Percentiles rank a stretch among this genome's conserved stretches.
phyloP scores from a whole-genome alignment of 2,329 filamentous ascomycete species.

The Talaromyces verruculosus region DNA sequence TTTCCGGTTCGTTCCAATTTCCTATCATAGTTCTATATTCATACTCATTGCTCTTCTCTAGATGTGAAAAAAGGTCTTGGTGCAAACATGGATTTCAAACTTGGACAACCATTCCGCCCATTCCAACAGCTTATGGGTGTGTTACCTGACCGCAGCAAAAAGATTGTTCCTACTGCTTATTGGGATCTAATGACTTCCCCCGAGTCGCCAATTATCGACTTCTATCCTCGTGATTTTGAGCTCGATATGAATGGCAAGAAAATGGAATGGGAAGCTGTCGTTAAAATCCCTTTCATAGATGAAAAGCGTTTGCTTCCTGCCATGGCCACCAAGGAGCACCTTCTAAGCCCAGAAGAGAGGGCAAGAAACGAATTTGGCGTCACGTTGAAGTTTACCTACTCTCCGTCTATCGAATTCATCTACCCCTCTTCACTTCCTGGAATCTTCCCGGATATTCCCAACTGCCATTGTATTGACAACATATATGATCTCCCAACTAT shows the following conservation, averaged over 20 bases:
- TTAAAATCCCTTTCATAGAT: constrained; percentile 98
- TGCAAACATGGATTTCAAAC: constrained; percentile 85
- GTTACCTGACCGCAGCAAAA: constrained; percentile 93
- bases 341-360: constrained; percentile 76
- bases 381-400: constrained; percentile 88
- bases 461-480: constrained; percentile 91
- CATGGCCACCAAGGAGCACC: constrained; percentile 79
- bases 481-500: constrained; percentile 92
- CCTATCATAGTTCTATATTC: neutral
- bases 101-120: constrained; percentile 91
- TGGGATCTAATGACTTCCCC: constrained; percentile 89
- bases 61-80: constrained; percentile 86
- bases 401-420: constrained; percentile 70
- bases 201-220: constrained; percentile 91
- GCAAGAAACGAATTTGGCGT: constrained; percentile 87
- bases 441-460: constrained; percentile 82
- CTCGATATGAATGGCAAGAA: constrained; percentile 99
- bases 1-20: constrained; percentile 63
- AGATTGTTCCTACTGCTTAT: constrained; percentile 84
- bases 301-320: constrained; percentile 80
- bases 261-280: constrained; percentile 99
- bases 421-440: constrained; percentile 88
- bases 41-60: constrained; percentile 28
- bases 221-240: constrained; percentile 95
- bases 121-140: constrained; percentile 99